Evolutionary conservation across 441 rosid species (phyloP).

Genomic region (Euphorbia corollata): DNA sequence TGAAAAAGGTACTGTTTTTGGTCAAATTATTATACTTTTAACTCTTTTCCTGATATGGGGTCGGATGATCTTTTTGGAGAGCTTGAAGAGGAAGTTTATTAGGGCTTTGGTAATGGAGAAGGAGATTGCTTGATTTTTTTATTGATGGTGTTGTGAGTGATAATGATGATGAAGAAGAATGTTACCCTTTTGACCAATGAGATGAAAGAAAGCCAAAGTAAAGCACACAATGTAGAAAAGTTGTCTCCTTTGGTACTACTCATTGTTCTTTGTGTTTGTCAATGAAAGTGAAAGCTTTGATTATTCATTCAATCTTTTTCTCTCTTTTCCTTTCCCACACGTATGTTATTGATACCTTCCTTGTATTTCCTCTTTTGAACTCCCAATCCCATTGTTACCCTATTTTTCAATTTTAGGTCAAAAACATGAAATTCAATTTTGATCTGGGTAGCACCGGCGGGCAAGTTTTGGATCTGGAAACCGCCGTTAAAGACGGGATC

Average conservation of each 20-base stretch:
- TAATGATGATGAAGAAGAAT: slow-evolving; percentile 22
- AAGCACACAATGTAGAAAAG: slow-evolving; percentile 35
- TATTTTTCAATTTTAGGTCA: neutral
- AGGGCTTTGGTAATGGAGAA: slow-evolving; percentile 34
- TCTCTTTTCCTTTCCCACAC: slow-evolving; percentile 34
- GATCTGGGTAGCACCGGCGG: neutral
- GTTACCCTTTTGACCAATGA: slow-evolving; percentile 40
- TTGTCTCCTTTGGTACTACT: slow-evolving; percentile 37
- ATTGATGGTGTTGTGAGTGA: slow-evolving; percentile 23
- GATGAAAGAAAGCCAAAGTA: slow-evolving; percentile 29
- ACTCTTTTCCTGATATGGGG: slow-evolving; percentile 25
- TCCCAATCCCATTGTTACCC: neutral
- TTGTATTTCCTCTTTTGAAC: slow-evolving; percentile 13
- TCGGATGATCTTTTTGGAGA: slow-evolving; percentile 27
- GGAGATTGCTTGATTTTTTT: slow-evolving; percentile 30
- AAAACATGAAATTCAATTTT: slow-evolving; percentile 15
- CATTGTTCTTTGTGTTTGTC: slow-evolving; percentile 29
- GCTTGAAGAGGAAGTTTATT: slow-evolving; percentile 36
- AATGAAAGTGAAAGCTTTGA: slow-evolving; percentile 24
- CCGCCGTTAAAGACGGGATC: slow-evolving; percentile 77
- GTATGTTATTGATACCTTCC: slow-evolving; percentile 18
- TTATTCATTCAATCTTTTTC: slow-evolving; percentile 11
- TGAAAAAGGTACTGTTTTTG: slow-evolving; percentile 3
- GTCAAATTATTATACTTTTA: neutral
- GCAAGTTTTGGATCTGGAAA: slow-evolving; percentile 63